These are phyloP conservation scores for Lepidopterella palustris DNA, from an alignment of 495 filamentous ascomycete genomes.

Conservation along the genomic window DNA sequence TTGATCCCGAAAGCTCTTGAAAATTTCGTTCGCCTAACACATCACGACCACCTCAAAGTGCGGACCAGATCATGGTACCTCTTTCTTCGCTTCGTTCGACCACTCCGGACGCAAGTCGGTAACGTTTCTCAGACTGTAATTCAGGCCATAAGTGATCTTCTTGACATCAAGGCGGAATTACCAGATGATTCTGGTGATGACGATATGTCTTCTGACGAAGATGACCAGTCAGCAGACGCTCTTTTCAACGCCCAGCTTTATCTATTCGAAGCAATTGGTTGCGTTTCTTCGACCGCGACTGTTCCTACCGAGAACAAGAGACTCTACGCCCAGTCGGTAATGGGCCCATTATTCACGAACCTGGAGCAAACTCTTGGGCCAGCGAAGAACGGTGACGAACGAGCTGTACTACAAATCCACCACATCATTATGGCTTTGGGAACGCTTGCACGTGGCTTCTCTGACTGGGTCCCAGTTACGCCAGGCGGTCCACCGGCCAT, in stretches of 20 bases:
- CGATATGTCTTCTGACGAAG: conserved; percentile 89
- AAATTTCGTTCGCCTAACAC: conserved; percentile 81
- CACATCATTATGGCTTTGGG: conserved; percentile 95
- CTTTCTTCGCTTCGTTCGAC: conserved; percentile 88
- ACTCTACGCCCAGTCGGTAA: conserved; percentile 73
- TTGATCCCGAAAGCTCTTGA: conserved; percentile 82
- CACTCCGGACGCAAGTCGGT: conserved; percentile 71
- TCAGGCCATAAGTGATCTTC: conserved; percentile 77
- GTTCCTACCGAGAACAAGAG: conserved; percentile 77
- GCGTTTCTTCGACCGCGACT: conserved; percentile 69
- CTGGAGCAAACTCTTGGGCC: conserved; percentile 68
- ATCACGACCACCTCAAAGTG: conserved; percentile 77
- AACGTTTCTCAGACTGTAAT: conserved; percentile 86
- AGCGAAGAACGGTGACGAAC: conserved; percentile 73
- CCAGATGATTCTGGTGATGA: conserved; percentile 71
- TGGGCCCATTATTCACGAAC: conserved; percentile 77
- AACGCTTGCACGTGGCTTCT: conserved; percentile 81
- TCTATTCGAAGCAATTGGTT: conserved; percentile 90
- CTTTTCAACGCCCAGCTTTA: conserved; percentile 86
- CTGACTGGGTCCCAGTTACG: conserved; percentile 68
- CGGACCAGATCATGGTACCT: conserved; percentile 93
- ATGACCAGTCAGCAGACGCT: conserved; percentile 78
- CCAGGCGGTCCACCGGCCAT: conserved; percentile 53
- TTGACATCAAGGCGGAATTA: conserved; percentile 84
- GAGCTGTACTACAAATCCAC: conserved; percentile 80